Base-by-base conservation (phyloP, 1,284 basidiomycete genomes). In the Anthracocystis panici-leucophaei region DNA sequence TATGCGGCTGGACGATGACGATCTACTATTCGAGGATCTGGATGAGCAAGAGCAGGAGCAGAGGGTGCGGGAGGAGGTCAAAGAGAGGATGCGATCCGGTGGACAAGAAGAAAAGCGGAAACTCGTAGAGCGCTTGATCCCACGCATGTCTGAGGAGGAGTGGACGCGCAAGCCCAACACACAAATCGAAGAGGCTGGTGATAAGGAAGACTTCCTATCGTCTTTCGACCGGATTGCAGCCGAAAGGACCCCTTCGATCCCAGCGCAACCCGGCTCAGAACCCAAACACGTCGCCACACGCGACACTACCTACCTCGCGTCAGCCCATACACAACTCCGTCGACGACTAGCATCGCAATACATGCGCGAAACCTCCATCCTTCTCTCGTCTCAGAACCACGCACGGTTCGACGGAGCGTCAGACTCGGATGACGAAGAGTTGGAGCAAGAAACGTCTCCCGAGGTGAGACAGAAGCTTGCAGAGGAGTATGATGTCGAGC, bases 351-450 rank as follows among this genome's bases (percentile, higher is more conserved):
- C 67, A 6, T 71, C 73, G 46, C 73, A 75, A 38, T 67, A 75
- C 64, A 75, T 75, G 73, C 59, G 64, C 25, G 67, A 70, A 10
- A 65, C 66, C 0, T 67, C 67, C 7, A 29, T 41, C 3, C 48
- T 64, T 14, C 65, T 76, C 51, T 64, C 72, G 16, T 58, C 63
- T 0, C 67, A 78, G n/a, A 45, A 42, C 0, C 66, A 65, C 23
- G 33, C 61, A 18, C 59, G 44, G 12, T 78, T 68, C 52, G 69
- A 72, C 20, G 77, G 77, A 12, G 73, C 72, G 1, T 67, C 71
- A 2, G 75, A 81, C 25, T 77, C 75, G 8, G 71, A 72, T 27
- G 59, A 60, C 12, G 62, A 58, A 16, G 66, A 71, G 44, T 29
- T 75, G 9, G 62, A 77, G 21, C 50, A 77, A 25, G 75, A 77